Conservation (phyloP, 805 yeast genomes). For the Kluyveromyces nonfermentans region DNA sequence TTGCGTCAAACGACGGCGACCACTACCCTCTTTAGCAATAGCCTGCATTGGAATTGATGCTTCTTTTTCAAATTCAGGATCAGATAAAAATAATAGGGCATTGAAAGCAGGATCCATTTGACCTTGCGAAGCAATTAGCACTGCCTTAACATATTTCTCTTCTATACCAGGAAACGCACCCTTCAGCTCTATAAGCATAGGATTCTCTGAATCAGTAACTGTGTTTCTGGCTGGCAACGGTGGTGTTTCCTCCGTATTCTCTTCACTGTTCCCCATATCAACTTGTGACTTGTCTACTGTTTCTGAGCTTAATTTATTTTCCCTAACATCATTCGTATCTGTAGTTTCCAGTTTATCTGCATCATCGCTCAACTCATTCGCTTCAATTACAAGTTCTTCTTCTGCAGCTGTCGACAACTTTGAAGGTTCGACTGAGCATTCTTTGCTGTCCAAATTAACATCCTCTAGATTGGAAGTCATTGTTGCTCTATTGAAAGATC, state of each 20-base stretch:
- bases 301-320: not conserved
- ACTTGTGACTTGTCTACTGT: constrained; percentile 15
- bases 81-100: constrained; percentile 72
- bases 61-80: constrained; percentile 45
- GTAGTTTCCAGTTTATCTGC: not conserved
- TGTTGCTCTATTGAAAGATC: not conserved
- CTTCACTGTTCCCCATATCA: constrained; percentile 9
- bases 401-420: not conserved
- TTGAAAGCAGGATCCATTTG: constrained; percentile 78
- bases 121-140: constrained; percentile 79
- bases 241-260: constrained; percentile 12
- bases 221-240: constrained; percentile 21
- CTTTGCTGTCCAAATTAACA: not conserved
- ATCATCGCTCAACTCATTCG: not conserved
- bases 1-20: constrained; percentile 33
- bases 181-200: constrained; percentile 41
- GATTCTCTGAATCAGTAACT: constrained; percentile 12
- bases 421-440: not conserved
- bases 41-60: constrained; percentile 41
- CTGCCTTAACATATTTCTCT: constrained; percentile 60
- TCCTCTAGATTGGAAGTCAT: not conserved
- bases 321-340: constrained; percentile 3
- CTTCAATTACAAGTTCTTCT: not conserved
- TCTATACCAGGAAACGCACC: constrained; percentile 85
- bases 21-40: constrained; percentile 20